Evolutionary conservation across 164 flowering plant genomes (phyloP).

Genomic region (Magnolia officinalis): DNA sequence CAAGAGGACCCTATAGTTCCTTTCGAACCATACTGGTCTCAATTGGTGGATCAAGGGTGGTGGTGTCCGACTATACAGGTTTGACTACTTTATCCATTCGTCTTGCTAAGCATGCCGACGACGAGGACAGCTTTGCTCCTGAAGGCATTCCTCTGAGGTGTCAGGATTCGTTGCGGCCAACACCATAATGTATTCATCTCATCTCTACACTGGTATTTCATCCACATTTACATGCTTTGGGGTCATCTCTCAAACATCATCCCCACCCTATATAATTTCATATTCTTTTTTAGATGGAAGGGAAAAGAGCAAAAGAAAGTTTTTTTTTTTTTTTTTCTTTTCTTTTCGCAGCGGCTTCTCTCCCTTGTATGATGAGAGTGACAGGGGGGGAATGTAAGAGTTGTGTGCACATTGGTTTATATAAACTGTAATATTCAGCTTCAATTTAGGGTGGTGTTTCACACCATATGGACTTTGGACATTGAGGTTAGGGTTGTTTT

Average conservation of each 20-base stretch:
- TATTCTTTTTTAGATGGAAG: neutral
- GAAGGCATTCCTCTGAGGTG: constrained; percentile 45
- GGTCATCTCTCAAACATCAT: neutral
- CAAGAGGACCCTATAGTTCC: too few relatives aligned
- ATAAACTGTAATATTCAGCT: neutral
- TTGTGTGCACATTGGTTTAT: neutral
- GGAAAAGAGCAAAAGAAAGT: neutral
- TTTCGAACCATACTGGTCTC: too few relatives aligned
- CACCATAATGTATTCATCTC: constrained; percentile 1
- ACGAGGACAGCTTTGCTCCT: constrained; percentile 32
- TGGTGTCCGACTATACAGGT: constrained; percentile 9
- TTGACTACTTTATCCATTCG: constrained; percentile 22
- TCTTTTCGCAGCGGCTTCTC: neutral
- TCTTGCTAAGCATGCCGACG: constrained; percentile 31
- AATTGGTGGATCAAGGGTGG: too few relatives aligned
- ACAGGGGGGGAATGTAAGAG: neutral
- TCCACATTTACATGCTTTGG: constrained; percentile 1
- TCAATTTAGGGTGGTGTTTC: neutral
- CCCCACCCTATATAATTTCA: neutral
- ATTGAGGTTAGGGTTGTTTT: neutral
- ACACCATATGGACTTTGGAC: neutral
- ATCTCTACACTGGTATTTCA: neutral
- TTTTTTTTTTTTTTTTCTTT: neutral
- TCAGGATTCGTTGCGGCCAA: constrained; percentile 27
- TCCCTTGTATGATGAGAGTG: neutral